phyloP scores from a whole-genome alignment of 441 rosid genomes.

The Populus hybrid region DNA sequence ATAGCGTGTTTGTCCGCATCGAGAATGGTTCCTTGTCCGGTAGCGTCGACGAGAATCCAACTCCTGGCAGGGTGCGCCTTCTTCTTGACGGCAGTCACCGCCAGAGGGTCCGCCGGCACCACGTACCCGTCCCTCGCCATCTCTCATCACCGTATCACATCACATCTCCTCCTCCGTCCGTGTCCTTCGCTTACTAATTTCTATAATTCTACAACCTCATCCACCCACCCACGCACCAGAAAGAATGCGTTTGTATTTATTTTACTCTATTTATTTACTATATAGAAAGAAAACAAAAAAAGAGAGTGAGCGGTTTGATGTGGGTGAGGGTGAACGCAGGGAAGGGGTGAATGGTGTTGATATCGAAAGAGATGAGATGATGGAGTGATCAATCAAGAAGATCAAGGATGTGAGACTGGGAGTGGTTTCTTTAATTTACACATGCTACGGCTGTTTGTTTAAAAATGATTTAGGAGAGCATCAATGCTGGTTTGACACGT shows the following conservation, averaged over 20 bases:
- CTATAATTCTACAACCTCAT: neutral
- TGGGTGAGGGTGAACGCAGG: neutral
- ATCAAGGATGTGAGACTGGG: neutral
- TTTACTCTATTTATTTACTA: neutral
- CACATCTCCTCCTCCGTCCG: constrained; percentile 16
- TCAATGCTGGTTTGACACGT: neutral
- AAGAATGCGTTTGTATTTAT: neutral
- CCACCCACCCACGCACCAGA: neutral
- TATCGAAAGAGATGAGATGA: neutral
- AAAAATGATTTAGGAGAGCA: neutral
- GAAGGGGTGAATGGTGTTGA: neutral
- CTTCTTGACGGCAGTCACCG: constrained; percentile 52
- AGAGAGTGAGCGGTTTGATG: neutral
- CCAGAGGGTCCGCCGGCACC: constrained; percentile 68
- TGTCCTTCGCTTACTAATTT: neutral
- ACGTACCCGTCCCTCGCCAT: constrained; percentile 71
- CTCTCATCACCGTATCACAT: constrained; percentile 26
- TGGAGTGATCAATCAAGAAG: neutral
- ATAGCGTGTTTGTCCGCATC: constrained; percentile 82
- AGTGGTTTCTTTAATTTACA: neutral
- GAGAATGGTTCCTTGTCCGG: constrained; percentile 53
- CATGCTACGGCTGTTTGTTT: neutral
- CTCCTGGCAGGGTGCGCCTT: constrained; percentile 58
- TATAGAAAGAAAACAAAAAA: neutral
- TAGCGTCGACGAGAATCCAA: constrained; percentile 60